Evolutionary conservation across 257 asterid genomes (phyloP).

Genomic region (Nicotiana attenuata): DNA sequence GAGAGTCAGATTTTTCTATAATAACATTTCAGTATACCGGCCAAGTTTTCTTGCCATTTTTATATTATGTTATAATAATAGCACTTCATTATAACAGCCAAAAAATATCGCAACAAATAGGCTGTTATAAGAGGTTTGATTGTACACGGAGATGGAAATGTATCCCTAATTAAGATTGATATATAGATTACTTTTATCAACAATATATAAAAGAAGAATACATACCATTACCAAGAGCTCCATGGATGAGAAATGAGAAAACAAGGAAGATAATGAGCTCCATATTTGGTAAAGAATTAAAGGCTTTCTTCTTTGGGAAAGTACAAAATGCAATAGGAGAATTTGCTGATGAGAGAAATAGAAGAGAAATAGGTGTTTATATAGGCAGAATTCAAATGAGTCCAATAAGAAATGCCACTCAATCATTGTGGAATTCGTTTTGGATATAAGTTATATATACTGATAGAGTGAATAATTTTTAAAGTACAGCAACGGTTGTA

Average conservation of each 20-base stretch:
- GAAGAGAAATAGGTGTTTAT: neutral
- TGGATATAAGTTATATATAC: neutral
- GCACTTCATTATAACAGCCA: no score
- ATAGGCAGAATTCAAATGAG: neutral
- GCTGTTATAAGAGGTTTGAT: no score
- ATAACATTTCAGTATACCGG: no score
- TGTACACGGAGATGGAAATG: no score
- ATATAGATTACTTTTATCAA: no score
- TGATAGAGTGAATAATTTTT: no score
- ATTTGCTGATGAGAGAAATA: neutral
- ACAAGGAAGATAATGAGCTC: constrained; percentile 15
- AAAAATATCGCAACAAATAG: no score
- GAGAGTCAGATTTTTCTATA: no score
- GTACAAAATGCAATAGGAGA: neutral
- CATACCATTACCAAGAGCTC: constrained; percentile 22
- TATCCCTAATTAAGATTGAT: no score
- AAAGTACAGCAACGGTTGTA: no score
- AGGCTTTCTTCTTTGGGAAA: neutral
- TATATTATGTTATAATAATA: no score
- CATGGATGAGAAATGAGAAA: constrained; percentile 21
- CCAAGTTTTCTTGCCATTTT: no score
- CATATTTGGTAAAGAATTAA: constrained; percentile 6
- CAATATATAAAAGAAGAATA: neutral
- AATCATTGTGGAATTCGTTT: neutral
- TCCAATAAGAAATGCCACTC: neutral